phyloP scores from a whole-genome alignment of 257 asterid species.

The Solanum gandarillasii region DNA sequence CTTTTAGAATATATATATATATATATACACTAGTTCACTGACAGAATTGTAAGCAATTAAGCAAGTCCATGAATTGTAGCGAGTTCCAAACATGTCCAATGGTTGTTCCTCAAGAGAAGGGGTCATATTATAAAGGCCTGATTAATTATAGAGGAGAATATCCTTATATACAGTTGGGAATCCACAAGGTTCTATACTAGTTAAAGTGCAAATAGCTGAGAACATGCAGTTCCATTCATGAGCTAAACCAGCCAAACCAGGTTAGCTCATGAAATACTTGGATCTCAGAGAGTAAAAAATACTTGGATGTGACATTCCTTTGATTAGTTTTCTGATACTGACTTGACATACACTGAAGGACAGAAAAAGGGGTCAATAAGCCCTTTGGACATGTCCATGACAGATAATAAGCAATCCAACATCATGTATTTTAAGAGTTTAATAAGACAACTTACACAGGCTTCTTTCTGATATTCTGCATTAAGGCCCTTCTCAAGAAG shows the following conservation, averaged over 20 bases:
- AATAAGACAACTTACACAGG: conserved; percentile 48
- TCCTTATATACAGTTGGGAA: background rate
- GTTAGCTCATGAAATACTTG: background rate
- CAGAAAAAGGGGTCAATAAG: background rate
- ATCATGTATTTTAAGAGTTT: background rate
- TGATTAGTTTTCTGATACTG: background rate
- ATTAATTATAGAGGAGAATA: background rate
- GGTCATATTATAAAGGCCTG: background rate
- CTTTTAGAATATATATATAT: no score
- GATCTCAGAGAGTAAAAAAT: background rate
- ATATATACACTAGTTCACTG: background rate
- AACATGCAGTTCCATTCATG: background rate
- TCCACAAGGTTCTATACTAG: background rate
- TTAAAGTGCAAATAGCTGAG: background rate
- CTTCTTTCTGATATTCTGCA: conserved; percentile 56
- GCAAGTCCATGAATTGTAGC: background rate
- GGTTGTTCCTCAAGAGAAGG: background rate
- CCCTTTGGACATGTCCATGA: background rate
- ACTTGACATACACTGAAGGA: background rate
- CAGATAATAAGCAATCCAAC: background rate
- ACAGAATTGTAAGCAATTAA: background rate
- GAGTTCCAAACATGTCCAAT: background rate
- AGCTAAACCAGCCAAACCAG: background rate
- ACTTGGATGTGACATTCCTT: background rate
- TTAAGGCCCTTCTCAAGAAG: conserved; percentile 79